Evolutionary conservation across 1,284 basidiomycete species (phyloP).

Genomic region (Ganoderma meredithae): DNA sequence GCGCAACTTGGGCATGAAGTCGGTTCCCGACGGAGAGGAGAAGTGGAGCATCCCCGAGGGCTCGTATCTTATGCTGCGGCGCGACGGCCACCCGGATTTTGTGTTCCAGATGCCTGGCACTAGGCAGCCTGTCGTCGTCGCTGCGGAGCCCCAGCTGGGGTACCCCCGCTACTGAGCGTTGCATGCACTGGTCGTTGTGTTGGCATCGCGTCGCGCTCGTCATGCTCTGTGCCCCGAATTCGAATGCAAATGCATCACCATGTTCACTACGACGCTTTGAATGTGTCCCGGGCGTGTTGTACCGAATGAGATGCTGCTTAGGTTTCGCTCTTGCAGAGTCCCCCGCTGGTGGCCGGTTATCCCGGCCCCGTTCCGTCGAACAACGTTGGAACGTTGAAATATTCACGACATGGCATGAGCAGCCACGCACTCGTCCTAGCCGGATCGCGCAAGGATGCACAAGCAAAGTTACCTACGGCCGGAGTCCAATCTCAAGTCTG

Average conservation of each 20-base stretch:
- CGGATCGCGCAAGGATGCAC: too few species aligned
- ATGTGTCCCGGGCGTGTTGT: background rate
- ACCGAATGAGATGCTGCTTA: background rate
- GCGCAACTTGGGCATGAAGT: slow-evolving; percentile 1
- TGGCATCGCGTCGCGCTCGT: too few species aligned
- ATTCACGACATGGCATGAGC: too few species aligned
- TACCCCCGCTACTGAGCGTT: too few species aligned
- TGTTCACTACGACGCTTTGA: background rate
- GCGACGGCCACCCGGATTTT: slow-evolving; percentile 8
- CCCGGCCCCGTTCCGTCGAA: background rate
- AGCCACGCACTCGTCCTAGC: too few species aligned
- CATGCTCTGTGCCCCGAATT: background rate
- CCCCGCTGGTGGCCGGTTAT: background rate
- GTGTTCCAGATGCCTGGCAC: slow-evolving; percentile 12
- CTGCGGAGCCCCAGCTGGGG: background rate
- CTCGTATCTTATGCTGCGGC: slow-evolving; percentile 5
- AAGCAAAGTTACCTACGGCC: too few species aligned
- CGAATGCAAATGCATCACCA: too few species aligned
- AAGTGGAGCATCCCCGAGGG: slow-evolving; percentile 16
- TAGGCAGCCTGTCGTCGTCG: background rate
- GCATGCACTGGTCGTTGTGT: too few species aligned
- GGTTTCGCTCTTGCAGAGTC: background rate
- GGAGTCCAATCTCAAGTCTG: too few species aligned
- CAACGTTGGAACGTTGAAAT: too few species aligned
- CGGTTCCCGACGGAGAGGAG: slow-evolving; percentile 14